Percentiles rank a stretch among this genome's conserved stretches.
These are phyloP conservation scores for Acacia concinna DNA, from an alignment of 331 rosid genomes.

Conservation along the genomic window DNA sequence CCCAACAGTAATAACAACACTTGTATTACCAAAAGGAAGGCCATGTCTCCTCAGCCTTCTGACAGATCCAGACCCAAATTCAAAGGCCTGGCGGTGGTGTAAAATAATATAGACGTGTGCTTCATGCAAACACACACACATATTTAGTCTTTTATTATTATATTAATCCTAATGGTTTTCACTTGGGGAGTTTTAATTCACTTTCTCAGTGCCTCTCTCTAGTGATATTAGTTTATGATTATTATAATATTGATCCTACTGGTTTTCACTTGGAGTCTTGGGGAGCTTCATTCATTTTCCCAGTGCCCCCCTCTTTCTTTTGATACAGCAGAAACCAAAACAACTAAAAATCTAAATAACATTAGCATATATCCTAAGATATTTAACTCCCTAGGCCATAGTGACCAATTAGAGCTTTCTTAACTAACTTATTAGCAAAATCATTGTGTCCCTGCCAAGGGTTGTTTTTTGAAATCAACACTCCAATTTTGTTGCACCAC, in stretches of 20 bases:
- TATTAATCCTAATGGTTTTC: not conserved
- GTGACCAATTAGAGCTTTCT: too few relatives aligned
- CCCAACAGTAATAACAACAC: conserved; percentile 15
- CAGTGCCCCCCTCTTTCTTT: not conserved
- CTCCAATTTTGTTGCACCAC: too few relatives aligned
- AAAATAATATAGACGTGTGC: not conserved
- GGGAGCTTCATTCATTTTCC: conserved; percentile 22
- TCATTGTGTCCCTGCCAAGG: too few relatives aligned
- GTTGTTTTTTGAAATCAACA: too few relatives aligned
- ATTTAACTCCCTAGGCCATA: too few relatives aligned
- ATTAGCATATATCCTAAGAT: too few relatives aligned
- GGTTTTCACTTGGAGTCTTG: not conserved
- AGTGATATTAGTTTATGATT: too few relatives aligned
- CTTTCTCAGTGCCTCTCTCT: not conserved
- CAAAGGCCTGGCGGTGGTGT: conserved; percentile 52
- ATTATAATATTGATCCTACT: too few relatives aligned
- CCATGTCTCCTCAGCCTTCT: conserved; percentile 49
- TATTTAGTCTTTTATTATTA: conserved; percentile 18
- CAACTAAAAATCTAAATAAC: too few relatives aligned
- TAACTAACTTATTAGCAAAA: too few relatives aligned
- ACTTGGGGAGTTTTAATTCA: not conserved
- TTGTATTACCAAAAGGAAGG: conserved; percentile 60
- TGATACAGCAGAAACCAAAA: too few relatives aligned
- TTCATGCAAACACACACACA: not conserved
- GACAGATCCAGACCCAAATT: conserved; percentile 78